Evolutionary conservation across 768 basidiomycete species (phyloP), one percentile per base, ranked within the genome.

Genomic region (Pulveroboletus sp.): DNA sequence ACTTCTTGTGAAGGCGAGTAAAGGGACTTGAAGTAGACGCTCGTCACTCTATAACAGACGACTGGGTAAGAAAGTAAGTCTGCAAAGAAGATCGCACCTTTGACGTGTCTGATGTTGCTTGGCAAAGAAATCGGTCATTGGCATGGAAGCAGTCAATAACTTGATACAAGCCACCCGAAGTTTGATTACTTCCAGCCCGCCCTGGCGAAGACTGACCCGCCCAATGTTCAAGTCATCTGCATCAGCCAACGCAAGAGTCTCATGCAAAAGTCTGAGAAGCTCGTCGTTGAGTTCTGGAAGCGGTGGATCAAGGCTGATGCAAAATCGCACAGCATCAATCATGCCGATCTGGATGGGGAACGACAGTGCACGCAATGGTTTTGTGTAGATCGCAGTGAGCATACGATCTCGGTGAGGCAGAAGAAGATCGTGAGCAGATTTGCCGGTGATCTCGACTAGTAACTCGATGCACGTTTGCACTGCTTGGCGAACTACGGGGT

Each of bases 21-120:
- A 27, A 99, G 79, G 11, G 94, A 94, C 70, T 99, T 98, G 79
- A 99, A 99, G 71, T 97, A 98, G 19, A 97, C 90, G 31, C 89
- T 78, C 16, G 94, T 94, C 11, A 97, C 92, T 58, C 94, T 95
- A 56, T 20, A 55, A 7, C 47, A 6, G 27, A 51, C 29, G 49
- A 40, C 11, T 51, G 32, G n/a, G 27, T 51, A 12, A 55, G 20
- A 20, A 48, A 47, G 24, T 17, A 17, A 17, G 23, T 33, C 14
- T 13, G 16, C 9, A 35, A 34, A 31, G 20, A 13, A 27, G 25
- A 19, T 19, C 57, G 72, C 64, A 94, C 94, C 85, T 85, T 62
- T 93, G 87, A 10, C 97, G 82, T 2, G 90, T 90, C 61, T 84
- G 81, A 55, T 77, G 80, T 62, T 94, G 93, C 54, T 85, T 80